Evolutionary conservation across 495 filamentous ascomycete species (phyloP).

Genomic region (Penicillium soppii): DNA sequence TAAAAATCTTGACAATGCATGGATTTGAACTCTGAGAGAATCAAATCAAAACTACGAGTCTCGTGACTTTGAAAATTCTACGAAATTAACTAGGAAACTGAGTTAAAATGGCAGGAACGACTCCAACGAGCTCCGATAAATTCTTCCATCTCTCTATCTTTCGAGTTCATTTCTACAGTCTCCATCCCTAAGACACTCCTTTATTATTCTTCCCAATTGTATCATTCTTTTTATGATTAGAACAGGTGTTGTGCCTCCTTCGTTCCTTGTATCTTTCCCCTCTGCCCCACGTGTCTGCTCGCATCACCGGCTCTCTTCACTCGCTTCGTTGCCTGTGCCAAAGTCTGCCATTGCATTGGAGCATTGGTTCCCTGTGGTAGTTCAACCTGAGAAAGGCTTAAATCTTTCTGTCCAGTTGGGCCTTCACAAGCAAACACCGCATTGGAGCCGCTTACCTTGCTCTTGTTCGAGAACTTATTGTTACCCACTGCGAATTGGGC

Average conservation of each 20-base stretch:
- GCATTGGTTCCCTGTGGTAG: constrained; percentile 1
- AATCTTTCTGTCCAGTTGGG: no score
- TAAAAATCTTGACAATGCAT: no score
- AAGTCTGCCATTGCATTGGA: neutral
- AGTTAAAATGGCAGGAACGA: neutral
- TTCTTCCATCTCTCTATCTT: neutral
- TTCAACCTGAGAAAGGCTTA: neutral
- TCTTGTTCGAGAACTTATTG: no score
- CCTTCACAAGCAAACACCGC: no score
- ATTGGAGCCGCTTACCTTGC: no score
- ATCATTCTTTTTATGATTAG: neutral
- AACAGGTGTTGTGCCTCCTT: neutral
- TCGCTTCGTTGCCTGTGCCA: constrained; percentile 4
- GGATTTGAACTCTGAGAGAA: no score
- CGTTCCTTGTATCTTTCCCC: neutral
- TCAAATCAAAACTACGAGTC: no score
- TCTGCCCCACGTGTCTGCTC: neutral
- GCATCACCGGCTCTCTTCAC: neutral
- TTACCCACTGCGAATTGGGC: no score
- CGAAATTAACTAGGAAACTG: no score
- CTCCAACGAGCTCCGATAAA: neutral
- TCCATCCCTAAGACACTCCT: constrained; percentile 2
- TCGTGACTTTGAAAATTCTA: no score
- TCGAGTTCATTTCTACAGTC: neutral
- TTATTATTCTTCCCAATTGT: neutral